Base-by-base conservation (phyloP, 305 asterid species). In the Fraxinus nigra region DNA sequence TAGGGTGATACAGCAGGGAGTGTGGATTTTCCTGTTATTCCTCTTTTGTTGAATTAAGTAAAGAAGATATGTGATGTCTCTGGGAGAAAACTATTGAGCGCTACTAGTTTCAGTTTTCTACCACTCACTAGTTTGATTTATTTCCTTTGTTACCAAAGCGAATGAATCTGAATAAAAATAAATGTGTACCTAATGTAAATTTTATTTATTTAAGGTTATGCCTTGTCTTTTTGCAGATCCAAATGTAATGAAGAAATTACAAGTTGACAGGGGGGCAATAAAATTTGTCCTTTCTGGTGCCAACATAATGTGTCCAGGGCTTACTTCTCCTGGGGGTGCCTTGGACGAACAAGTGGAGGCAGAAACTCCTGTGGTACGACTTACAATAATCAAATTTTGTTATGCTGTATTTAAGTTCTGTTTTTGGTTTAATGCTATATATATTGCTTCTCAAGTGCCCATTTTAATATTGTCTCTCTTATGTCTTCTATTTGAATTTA, bases 221-320 rank as follows among this genome's bases (percentile, higher is more conserved):
- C 78, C 59, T 82, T 38, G 54, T 79, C 80, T 59, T 69, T 83
- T 78, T 79, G 81, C 93, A 96, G 99, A 96, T 92, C 99, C 99
- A 80, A 86, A 92, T 86, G 92, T 96, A 85, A 96, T 96, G 98
- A 96, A 92, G 83, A 96, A 92, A 82, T 88, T 96, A 59, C 98
- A 96, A 90, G 99, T 96, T 87, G 99, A 96, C 84, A 88, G 98
- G 83, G 99, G 99, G 14, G 99, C 99, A 0, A 93, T 96, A 82
- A 93, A 82, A 87, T 94, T 88, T 90, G 98, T 96, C 78, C 97
- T 96, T 74, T 87, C 99, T 82, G 99, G 99, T 87, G 99, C 99
- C 84, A 96, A 96, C 90, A 94, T 96, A 85, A 96, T 96, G 99
- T 96, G 99, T 83, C 99, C 99, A 2, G 99, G 99, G 63, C 98